Conservation (phyloP, 2,329 filamentous ascomycete species). For the Beauveria brongniartii region DNA sequence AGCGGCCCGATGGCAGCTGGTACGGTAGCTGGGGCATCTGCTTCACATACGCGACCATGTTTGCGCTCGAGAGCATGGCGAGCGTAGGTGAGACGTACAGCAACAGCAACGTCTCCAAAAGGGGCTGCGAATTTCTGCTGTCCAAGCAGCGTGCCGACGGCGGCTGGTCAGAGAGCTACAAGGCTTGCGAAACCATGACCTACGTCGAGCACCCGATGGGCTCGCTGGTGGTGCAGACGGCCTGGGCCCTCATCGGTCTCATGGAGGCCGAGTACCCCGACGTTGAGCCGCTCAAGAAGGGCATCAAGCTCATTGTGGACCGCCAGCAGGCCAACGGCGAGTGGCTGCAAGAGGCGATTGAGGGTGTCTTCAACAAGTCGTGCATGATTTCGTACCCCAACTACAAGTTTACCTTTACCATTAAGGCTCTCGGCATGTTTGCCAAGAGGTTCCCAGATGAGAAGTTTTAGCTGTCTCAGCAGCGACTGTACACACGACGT, state of each 20-base stretch:
- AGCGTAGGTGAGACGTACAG: conserved; percentile 74
- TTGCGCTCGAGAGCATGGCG: conserved; percentile 79
- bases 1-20: conserved; percentile 82
- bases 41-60: conserved; percentile 96
- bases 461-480: conserved; percentile 29
- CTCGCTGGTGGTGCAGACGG: conserved; percentile 89
- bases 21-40: conserved; percentile 98
- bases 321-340: conserved; percentile 84
- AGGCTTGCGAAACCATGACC: conserved; percentile 65
- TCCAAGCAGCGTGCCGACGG: conserved; percentile 81
- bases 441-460: conserved; percentile 62
- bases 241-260: conserved; percentile 77
- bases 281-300: conserved; percentile 60
- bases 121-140: conserved; percentile 79
- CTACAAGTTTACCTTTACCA: conserved; percentile 94
- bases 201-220: conserved; percentile 68
- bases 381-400: conserved; percentile 99
- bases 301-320: conserved; percentile 72
- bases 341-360: conserved; percentile 92
- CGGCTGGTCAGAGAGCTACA: conserved; percentile 95
- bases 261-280: conserved; percentile 79
- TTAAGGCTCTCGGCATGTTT: conserved; percentile 91
- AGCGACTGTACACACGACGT: neutral
- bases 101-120: conserved; percentile 61
- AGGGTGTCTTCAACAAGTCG: conserved; percentile 97